Evolutionary conservation across 345 rosid genomes (phyloP).

Genomic region (Brassica cretica): DNA sequence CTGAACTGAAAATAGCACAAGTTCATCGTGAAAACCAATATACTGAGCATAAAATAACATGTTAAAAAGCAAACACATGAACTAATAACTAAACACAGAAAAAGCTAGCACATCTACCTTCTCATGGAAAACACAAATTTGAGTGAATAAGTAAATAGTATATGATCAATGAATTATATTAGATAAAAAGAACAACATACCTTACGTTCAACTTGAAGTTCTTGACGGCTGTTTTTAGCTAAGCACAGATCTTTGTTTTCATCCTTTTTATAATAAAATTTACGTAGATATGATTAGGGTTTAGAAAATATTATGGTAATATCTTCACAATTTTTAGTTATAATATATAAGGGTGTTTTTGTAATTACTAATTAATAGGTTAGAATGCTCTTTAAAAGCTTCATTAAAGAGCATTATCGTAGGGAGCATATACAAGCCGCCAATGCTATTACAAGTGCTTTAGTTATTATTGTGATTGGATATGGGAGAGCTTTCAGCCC

Average conservation of each 20-base stretch:
- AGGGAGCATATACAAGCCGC: too few species aligned
- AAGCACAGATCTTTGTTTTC: too few species aligned
- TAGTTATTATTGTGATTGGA: too few species aligned
- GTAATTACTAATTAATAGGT: too few species aligned
- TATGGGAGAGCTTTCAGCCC: too few species aligned
- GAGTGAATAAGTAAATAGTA: background rate
- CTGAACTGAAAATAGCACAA: too few species aligned
- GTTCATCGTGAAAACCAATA: too few species aligned
- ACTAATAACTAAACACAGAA: background rate
- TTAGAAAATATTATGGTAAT: background rate
- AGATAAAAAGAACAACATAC: background rate
- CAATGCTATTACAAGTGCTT: too few species aligned
- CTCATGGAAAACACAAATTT: background rate
- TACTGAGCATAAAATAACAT: background rate
- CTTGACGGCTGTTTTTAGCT: background rate
- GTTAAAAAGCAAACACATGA: background rate
- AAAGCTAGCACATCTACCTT: background rate
- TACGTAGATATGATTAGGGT: background rate
- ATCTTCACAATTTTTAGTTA: background rate
- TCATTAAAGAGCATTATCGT: too few species aligned
- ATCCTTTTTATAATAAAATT: too few species aligned
- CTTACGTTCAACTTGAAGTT: background rate
- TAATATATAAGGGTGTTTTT: background rate
- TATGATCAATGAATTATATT: background rate
- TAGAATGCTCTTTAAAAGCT: background rate